A percentile compares a stretch with the other conserved stretches of the same genome.
Evolutionary conservation across 805 yeast species (phyloP).

Genomic region (Teunomyces gatunensis): DNA sequence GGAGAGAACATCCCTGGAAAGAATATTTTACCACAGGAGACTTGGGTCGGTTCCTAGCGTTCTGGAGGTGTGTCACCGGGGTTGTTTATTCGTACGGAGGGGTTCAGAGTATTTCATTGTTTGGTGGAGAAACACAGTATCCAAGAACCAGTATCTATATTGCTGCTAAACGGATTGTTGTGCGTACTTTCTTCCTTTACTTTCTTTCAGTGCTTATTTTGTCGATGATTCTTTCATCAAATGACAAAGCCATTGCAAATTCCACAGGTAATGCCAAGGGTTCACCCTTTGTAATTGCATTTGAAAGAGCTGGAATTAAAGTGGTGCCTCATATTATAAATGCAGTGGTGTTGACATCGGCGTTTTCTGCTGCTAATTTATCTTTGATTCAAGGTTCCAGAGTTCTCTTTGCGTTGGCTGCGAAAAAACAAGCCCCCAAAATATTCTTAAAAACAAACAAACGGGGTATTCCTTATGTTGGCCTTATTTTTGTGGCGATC

Average conservation of each 20-base stretch:
- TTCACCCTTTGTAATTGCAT: slow-evolving; percentile 43
- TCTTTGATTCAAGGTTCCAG: slow-evolving; percentile 28
- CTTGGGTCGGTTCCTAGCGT: slow-evolving; percentile 21
- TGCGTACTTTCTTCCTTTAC: slow-evolving; percentile 28
- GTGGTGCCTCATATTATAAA: slow-evolving; percentile 37
- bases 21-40: slow-evolving; percentile 15
- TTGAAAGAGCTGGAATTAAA: slow-evolving; percentile 28
- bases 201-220: slow-evolving; percentile 31
- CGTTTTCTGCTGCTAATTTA: slow-evolving; percentile 37
- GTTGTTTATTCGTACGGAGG: slow-evolving; percentile 40
- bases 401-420: slow-evolving; percentile 34
- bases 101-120: slow-evolving; percentile 21
- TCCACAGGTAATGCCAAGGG: slow-evolving; percentile 28
- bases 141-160: slow-evolving; percentile 31
- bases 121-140: slow-evolving; percentile 31
- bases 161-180: slow-evolving; percentile 29
- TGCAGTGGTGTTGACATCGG: slow-evolving; percentile 39
- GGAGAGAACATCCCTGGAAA: slow-evolving; percentile 39
- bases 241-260: slow-evolving; percentile 21
- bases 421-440: slow-evolving; percentile 37
- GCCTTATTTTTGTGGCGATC: slow-evolving; percentile 7
- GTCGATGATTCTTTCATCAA: slow-evolving; percentile 24
- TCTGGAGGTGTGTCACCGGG: slow-evolving; percentile 32
- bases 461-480: neutral
- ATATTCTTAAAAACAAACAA: slow-evolving; percentile 22